Conservation (phyloP, 495 filamentous ascomycete species). For the Cairneyella variabilis region DNA sequence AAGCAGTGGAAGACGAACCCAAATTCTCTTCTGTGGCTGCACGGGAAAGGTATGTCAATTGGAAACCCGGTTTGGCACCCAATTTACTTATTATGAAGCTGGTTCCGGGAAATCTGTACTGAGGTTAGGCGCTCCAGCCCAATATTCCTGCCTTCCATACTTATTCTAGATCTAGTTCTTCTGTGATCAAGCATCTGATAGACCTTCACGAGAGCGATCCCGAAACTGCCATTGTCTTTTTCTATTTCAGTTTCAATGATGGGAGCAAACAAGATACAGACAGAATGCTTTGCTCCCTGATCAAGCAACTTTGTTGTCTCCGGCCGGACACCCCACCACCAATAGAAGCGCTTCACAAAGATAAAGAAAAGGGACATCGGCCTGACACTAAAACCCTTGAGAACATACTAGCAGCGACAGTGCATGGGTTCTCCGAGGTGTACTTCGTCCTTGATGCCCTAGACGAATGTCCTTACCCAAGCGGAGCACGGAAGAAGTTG, state of each 20-base stretch:
- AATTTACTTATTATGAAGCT: conserved; percentile 14
- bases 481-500: background rate
- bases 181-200: conserved; percentile 29
- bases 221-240: conserved; percentile 21
- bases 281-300: conserved; percentile 10
- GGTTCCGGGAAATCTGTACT: conserved; percentile 38
- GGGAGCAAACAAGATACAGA: conserved; percentile 21
- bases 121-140: no score
- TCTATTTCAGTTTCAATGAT: conserved; percentile 33
- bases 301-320: conserved; percentile 12
- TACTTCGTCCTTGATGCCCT: conserved; percentile 22
- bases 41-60: conserved; percentile 33
- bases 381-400: conserved; percentile 7
- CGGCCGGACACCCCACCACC: conserved; percentile 1
- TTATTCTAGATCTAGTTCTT: conserved; percentile 13
- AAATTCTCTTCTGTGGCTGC: conserved; percentile 30
- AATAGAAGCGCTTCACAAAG: background rate
- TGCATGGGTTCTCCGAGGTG: conserved; percentile 16
- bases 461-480: conserved; percentile 19
- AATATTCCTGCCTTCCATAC: no score
- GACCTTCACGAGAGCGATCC: background rate
- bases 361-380: background rate
- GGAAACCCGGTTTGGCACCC: conserved; percentile 25
- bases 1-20: conserved; percentile 21
- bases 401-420: conserved; percentile 10